A percentile compares a stretch with the other conserved stretches of the same genome.
phyloP scores from a whole-genome alignment of 2,329 filamentous ascomycete species.

The Curvularia sp. region DNA sequence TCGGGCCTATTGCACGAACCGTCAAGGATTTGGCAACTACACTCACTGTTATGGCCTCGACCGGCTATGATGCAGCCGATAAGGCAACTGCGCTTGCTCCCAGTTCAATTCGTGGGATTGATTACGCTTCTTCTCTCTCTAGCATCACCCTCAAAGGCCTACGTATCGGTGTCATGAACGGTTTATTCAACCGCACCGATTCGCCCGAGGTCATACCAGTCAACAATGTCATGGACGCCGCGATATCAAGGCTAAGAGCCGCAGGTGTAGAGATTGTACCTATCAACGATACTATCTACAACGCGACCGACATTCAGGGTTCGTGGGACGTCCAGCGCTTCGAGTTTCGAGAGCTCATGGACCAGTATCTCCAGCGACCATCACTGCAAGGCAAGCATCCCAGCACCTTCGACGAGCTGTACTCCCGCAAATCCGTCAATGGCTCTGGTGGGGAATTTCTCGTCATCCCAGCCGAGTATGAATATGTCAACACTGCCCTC shows the following conservation, averaged over 20 bases:
- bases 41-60: conserved; percentile 61
- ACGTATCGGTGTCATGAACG: conserved; percentile 60
- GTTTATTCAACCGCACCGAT: conserved; percentile 64
- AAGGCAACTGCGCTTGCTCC: conserved; percentile 61
- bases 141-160: conserved; percentile 48
- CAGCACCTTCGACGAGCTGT: conserved; percentile 58
- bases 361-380: conserved; percentile 61
- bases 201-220: conserved; percentile 64
- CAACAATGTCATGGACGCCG: conserved; percentile 59
- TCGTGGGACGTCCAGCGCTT: conserved; percentile 66
- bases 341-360: conserved; percentile 64
- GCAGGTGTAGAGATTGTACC: conserved; percentile 61
- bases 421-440: conserved; percentile 48
- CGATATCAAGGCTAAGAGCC: conserved; percentile 55
- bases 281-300: conserved; percentile 59
- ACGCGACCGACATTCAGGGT: conserved; percentile 58
- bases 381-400: conserved; percentile 55
- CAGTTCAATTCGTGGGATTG: conserved; percentile 47
- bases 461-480: conserved; percentile 66
- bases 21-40: conserved; percentile 60
- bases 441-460: conserved; percentile 58
- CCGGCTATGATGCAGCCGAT: conserved; percentile 60
- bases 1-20: conserved; percentile 62
- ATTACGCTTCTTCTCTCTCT: conserved; percentile 57
- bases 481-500: conserved; percentile 60